Conservation (phyloP, 1,284 basidiomycete genomes). For the Golubevia sp. region DNA sequence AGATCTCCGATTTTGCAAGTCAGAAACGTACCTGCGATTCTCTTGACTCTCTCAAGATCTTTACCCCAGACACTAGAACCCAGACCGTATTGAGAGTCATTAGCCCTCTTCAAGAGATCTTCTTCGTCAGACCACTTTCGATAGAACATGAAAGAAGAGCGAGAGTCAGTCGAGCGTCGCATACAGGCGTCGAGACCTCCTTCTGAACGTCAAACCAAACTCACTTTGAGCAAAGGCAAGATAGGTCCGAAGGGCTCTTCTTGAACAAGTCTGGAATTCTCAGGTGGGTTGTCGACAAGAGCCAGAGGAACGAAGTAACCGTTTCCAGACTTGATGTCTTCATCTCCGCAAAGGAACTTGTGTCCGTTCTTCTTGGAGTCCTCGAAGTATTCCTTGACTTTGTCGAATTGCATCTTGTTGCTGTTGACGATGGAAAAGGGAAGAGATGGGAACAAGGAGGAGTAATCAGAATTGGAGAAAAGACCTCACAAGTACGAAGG, state of each 20-base stretch:
- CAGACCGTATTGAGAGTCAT: slow-evolving; percentile 25
- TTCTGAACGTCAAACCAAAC: too few relatives aligned
- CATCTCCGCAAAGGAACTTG: slow-evolving; percentile 20
- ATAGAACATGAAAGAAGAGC: too few relatives aligned
- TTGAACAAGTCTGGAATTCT: slow-evolving; percentile 20
- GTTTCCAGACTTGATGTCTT: not conserved
- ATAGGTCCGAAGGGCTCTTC: slow-evolving; percentile 39
- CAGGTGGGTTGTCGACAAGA: slow-evolving; percentile 30
- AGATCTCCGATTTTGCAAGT: too few relatives aligned
- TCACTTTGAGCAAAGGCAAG: slow-evolving; percentile 26
- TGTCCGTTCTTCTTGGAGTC: slow-evolving; percentile 23
- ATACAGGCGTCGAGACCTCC: too few relatives aligned
- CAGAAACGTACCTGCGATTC: slow-evolving; percentile 16
- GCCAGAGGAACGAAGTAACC: slow-evolving; percentile 28
- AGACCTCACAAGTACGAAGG: too few relatives aligned
- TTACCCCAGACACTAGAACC: slow-evolving; percentile 20
- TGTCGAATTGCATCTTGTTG: slow-evolving; percentile 35
- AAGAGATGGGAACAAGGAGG: too few relatives aligned
- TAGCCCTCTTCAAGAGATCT: slow-evolving; percentile 23
- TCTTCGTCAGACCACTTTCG: slow-evolving; percentile 32
- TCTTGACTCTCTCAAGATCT: slow-evolving; percentile 13
- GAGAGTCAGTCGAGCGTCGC: too few relatives aligned
- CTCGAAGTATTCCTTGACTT: slow-evolving; percentile 29
- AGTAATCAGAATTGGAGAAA: too few relatives aligned
- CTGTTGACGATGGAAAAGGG: too few relatives aligned